Conservation (phyloP, 805 yeast genomes). For the Candida silvicultrix region DNA sequence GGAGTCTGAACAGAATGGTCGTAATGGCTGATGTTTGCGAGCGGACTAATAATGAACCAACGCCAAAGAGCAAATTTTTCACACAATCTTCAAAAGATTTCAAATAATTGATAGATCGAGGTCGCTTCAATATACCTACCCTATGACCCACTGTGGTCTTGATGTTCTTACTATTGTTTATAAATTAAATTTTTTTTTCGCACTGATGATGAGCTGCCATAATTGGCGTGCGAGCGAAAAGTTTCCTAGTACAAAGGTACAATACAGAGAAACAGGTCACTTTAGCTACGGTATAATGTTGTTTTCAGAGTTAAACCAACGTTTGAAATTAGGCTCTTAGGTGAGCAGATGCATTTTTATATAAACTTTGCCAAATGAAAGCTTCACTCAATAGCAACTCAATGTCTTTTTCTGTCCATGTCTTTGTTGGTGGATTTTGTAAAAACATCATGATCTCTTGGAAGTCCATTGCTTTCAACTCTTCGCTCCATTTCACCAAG, state of each 20-base stretch:
- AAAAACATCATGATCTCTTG: constrained; percentile 90
- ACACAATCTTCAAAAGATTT: too few relatives aligned
- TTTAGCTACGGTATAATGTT: not conserved
- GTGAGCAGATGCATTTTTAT: constrained; percentile 87
- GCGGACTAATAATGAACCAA: not conserved
- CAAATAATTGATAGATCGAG: too few relatives aligned
- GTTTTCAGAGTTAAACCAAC: too few relatives aligned
- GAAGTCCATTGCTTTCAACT: constrained; percentile 78
- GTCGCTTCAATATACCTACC: too few relatives aligned
- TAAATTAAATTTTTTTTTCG: not conserved
- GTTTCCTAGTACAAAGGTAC: not conserved
- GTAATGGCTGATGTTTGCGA: not conserved
- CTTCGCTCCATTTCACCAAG: constrained; percentile 77
- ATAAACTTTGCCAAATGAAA: constrained; percentile 91
- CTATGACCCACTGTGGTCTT: too few relatives aligned
- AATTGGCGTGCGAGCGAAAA: not conserved
- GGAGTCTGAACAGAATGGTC: not conserved
- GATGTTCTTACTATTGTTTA: not conserved
- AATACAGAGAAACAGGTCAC: too few relatives aligned
- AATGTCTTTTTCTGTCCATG: constrained; percentile 85
- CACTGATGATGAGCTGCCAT: not conserved
- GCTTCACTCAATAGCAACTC: constrained; percentile 94
- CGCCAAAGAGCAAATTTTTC: too few relatives aligned
- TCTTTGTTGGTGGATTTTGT: constrained; percentile 81
- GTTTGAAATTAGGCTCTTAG: constrained; percentile 39